phyloP scores from a whole-genome alignment of 805 yeast genomes.

The Cyberlindnera suaveolens region DNA sequence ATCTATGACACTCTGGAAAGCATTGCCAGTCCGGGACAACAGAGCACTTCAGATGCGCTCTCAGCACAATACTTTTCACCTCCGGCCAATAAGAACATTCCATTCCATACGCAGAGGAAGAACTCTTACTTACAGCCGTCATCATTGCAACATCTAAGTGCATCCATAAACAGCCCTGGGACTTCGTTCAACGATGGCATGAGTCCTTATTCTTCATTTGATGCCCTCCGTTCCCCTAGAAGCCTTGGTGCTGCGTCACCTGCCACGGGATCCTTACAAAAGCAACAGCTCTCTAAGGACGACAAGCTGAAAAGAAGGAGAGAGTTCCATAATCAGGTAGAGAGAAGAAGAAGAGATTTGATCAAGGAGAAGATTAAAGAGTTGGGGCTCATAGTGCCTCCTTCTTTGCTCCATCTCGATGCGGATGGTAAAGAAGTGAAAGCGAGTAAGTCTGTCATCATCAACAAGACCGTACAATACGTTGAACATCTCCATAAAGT shows the following conservation, averaged over 20 bases:
- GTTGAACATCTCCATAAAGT: conserved; percentile 60
- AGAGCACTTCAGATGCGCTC: conserved; percentile 5
- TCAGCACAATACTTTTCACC: conserved; percentile 23
- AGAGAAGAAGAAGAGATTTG: conserved; percentile 83
- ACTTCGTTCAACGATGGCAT: conserved; percentile 19
- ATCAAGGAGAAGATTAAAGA: conserved; percentile 87
- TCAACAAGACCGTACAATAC: conserved; percentile 76
- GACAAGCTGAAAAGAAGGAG: conserved; percentile 72
- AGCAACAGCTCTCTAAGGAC: conserved; percentile 43
- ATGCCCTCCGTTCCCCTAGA: conserved; percentile 26
- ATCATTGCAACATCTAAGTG: not conserved
- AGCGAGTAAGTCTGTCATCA: conserved; percentile 77
- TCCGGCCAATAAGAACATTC: conserved; percentile 12
- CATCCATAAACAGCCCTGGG: conserved; percentile 4
- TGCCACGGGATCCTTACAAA: conserved; percentile 20
- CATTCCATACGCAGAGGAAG: conserved; percentile 2
- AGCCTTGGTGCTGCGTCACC: conserved; percentile 26
- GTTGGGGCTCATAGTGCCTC: conserved; percentile 76
- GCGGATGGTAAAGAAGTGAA: conserved; percentile 54
- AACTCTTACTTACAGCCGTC: not conserved
- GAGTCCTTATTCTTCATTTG: conserved; percentile 24
- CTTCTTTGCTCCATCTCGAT: conserved; percentile 45
- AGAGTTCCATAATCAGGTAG: conserved; percentile 92
- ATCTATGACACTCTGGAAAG: conserved; percentile 21
- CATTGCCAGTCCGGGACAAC: conserved; percentile 15